Conservation (phyloP, 164 flowering plant species). For the Chimonanthus praecox region DNA sequence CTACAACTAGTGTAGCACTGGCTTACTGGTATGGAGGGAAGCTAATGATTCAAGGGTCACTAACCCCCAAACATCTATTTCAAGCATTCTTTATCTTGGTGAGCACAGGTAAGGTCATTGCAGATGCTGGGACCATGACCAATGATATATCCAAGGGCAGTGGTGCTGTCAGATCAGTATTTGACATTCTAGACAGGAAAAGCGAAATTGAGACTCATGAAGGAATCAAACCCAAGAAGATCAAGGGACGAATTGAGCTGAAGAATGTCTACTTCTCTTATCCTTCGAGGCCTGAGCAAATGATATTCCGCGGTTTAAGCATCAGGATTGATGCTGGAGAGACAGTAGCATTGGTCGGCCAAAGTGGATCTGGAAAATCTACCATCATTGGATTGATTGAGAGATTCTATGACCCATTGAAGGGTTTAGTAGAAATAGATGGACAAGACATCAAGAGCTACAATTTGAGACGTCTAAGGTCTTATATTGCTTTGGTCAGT, state of each 20-base stretch:
- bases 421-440: conserved; percentile 23
- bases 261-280: conserved; percentile 24
- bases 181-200: conserved; percentile 19
- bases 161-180: conserved; percentile 18
- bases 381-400: conserved; percentile 28
- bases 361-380: conserved; percentile 36
- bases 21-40: conserved; percentile 28
- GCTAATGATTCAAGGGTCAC: conserved; percentile 8
- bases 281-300: conserved; percentile 20
- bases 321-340: conserved; percentile 21
- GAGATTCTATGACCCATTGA: conserved; percentile 31
- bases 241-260: conserved; percentile 23
- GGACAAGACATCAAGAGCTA: conserved; percentile 23
- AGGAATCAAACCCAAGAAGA: conserved; percentile 20
- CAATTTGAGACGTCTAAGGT: conserved; percentile 20
- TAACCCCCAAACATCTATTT: conserved; percentile 15
- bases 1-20: conserved; percentile 15
- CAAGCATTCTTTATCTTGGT: conserved; percentile 25
- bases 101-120: conserved; percentile 23
- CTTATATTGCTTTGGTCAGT: conserved; percentile 27
- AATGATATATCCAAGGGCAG: conserved; percentile 28
- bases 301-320: conserved; percentile 20
- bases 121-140: conserved; percentile 31
- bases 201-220: conserved; percentile 22
- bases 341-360: conserved; percentile 27